Evolutionary conservation across 306 rosid species (phyloP).

Genomic region (Acmispon strigosus): DNA sequence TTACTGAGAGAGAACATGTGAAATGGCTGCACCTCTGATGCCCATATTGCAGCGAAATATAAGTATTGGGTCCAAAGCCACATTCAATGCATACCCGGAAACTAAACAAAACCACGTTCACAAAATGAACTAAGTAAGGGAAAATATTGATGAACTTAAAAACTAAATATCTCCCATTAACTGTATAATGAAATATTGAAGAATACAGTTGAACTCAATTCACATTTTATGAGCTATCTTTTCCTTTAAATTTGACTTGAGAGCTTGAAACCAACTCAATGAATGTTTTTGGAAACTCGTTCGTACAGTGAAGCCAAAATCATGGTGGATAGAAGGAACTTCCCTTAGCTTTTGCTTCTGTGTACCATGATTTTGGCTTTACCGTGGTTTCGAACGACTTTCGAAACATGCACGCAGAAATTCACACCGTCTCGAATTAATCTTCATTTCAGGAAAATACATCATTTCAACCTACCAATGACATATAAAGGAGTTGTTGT

Average conservation of each 20-base stretch:
- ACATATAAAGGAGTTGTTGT: slow-evolving; percentile 90
- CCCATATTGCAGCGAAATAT: slow-evolving; percentile 70
- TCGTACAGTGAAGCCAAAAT: too few species aligned
- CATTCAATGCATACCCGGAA: slow-evolving; percentile 58
- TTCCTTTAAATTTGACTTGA: not conserved
- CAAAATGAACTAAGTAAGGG: not conserved
- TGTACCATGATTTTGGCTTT: too few species aligned
- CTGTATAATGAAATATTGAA: not conserved
- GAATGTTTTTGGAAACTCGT: too few species aligned
- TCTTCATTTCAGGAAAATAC: not conserved
- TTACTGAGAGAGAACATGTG: slow-evolving; percentile 95
- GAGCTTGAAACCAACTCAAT: not conserved
- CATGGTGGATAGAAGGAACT: too few species aligned
- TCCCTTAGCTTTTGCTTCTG: too few species aligned
- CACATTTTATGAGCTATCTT: not conserved
- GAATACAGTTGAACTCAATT: not conserved
- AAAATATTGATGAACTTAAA: not conserved
- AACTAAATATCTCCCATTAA: not conserved
- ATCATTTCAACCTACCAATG: slow-evolving; percentile 46
- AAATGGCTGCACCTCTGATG: slow-evolving; percentile 87
- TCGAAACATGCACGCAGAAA: too few species aligned
- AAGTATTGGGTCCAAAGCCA: slow-evolving; percentile 72
- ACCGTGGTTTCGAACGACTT: too few species aligned
- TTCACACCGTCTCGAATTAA: not conserved
- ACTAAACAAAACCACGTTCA: slow-evolving; percentile 34